Percentiles rank a stretch among this genome's conserved stretches.
phyloP scores from a whole-genome alignment of 176 grass and related monocot species.

The Themeda triandra region DNA sequence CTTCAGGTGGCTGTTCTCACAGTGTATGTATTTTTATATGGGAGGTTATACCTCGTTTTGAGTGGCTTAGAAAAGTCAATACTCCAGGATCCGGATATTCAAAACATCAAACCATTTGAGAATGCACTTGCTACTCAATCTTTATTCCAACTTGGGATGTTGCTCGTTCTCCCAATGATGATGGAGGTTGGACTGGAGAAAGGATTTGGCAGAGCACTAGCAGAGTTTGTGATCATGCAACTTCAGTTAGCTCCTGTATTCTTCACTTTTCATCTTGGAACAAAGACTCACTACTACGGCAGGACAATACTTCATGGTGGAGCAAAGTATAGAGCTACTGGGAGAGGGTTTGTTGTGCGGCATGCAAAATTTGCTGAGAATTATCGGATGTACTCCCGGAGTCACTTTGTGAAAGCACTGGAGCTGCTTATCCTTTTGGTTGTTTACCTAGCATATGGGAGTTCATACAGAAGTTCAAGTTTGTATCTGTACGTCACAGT shows the following conservation, averaged over 20 bases:
- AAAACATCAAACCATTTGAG: conserved; percentile 52
- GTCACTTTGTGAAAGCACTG: conserved; percentile 73
- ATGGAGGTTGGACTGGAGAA: conserved; percentile 74
- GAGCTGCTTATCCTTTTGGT: conserved; percentile 68
- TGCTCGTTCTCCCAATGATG: conserved; percentile 63
- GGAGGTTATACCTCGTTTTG: conserved; percentile 68
- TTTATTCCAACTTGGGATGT: conserved; percentile 58
- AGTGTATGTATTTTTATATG: conserved; percentile 69
- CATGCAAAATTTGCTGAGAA: conserved; percentile 80
- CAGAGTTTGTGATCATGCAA: conserved; percentile 75
- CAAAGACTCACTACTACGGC: conserved; percentile 73
- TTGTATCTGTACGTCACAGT: conserved; percentile 53
- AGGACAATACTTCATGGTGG: conserved; percentile 71
- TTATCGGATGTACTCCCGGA: conserved; percentile 69
- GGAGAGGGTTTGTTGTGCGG: conserved; percentile 65
- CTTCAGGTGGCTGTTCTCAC: conserved; percentile 63
- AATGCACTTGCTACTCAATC: conserved; percentile 73
- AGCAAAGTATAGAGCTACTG: conserved; percentile 70
- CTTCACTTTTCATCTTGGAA: conserved; percentile 74
- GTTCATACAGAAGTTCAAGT: conserved; percentile 48
- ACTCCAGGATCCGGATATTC: conserved; percentile 54
- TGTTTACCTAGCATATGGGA: conserved; percentile 60
- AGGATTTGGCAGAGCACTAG: conserved; percentile 64
- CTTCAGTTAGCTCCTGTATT: conserved; percentile 70
- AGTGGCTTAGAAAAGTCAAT: conserved; percentile 67